Percentiles rank a stretch among this genome's conserved stretches.
Evolutionary conservation across 805 yeast genomes (phyloP).

Genomic region (Torulaspora indica): DNA sequence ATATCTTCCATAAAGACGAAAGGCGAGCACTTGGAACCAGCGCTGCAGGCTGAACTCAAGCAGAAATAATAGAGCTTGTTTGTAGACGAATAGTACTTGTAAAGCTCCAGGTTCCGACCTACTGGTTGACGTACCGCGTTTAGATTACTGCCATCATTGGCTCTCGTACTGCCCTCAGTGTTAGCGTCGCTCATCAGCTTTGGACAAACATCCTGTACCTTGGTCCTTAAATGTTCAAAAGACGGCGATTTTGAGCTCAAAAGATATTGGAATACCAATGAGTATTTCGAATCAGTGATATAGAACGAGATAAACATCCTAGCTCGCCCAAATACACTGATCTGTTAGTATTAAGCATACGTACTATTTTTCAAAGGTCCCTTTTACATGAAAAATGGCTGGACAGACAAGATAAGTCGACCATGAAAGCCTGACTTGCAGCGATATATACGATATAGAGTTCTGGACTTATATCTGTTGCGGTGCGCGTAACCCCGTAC

Average conservation of each 20-base stretch:
- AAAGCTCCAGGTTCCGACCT: slow-evolving; percentile 23
- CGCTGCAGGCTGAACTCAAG: slow-evolving; percentile 13
- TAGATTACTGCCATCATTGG: background rate
- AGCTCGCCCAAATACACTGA: too few relatives aligned
- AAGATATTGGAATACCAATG: slow-evolving; percentile 29
- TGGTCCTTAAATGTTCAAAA: slow-evolving; percentile 24
- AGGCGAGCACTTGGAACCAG: slow-evolving; percentile 49
- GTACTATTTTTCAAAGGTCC: too few relatives aligned
- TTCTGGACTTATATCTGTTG: too few relatives aligned
- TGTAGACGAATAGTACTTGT: slow-evolving; percentile 21
- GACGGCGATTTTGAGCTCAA: slow-evolving; percentile 29
- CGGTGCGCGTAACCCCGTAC: too few relatives aligned
- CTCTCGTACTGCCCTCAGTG: background rate
- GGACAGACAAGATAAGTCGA: too few relatives aligned
- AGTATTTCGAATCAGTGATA: slow-evolving; percentile 27
- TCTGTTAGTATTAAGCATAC: too few relatives aligned
- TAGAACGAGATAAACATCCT: slow-evolving; percentile 31
- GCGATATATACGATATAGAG: too few relatives aligned
- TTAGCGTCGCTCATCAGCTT: slow-evolving; percentile 9
- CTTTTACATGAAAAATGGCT: background rate
- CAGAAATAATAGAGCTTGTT: slow-evolving; percentile 30
- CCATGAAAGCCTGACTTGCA: too few relatives aligned
- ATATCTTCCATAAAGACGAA: slow-evolving; percentile 49
- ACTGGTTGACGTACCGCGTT: slow-evolving; percentile 12
- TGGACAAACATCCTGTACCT: slow-evolving; percentile 25